A percentile compares a stretch with the other conserved stretches of the same genome.
Conservation (phyloP, 106 monocot genomes). For the Hemerocallis citrina region DNA sequence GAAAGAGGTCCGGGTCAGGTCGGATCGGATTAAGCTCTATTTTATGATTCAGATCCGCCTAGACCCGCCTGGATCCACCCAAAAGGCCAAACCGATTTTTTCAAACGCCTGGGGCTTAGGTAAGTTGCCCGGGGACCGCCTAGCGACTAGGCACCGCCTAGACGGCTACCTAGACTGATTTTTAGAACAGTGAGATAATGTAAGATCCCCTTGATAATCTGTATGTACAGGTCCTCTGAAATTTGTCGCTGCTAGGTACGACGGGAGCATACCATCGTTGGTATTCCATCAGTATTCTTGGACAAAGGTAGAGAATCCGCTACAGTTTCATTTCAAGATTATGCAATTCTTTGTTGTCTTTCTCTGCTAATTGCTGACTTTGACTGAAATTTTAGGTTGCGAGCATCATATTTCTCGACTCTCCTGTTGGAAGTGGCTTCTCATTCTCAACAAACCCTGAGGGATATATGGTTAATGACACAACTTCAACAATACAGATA, state of each 20-base stretch:
- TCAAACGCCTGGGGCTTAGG: too few species aligned
- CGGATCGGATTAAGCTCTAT: too few species aligned
- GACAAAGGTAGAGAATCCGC: conserved; percentile 30
- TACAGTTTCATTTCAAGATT: background rate
- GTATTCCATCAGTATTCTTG: conserved; percentile 27
- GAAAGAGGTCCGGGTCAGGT: too few species aligned
- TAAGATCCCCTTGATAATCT: too few species aligned
- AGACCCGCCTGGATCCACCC: too few species aligned
- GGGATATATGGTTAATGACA: conserved; percentile 26
- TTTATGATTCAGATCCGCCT: too few species aligned
- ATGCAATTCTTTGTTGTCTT: background rate
- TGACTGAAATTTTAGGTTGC: conserved; percentile 17
- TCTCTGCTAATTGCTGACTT: background rate
- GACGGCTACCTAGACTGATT: too few species aligned
- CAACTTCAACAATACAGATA: conserved; percentile 2
- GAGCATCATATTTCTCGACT: conserved; percentile 52
- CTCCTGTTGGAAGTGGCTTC: conserved; percentile 56
- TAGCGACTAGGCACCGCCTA: too few species aligned
- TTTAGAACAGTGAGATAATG: too few species aligned
- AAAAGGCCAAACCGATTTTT: too few species aligned
- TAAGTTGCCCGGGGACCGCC: too few species aligned
- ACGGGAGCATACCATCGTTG: conserved; percentile 33
- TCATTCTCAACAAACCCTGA: conserved; percentile 34
- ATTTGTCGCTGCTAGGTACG: conserved; percentile 16
- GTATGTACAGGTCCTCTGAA: conserved; percentile 44